Base-by-base conservation (phyloP, 768 basidiomycete species). In the button mushroom (Agaricus bisporus) region DNA sequence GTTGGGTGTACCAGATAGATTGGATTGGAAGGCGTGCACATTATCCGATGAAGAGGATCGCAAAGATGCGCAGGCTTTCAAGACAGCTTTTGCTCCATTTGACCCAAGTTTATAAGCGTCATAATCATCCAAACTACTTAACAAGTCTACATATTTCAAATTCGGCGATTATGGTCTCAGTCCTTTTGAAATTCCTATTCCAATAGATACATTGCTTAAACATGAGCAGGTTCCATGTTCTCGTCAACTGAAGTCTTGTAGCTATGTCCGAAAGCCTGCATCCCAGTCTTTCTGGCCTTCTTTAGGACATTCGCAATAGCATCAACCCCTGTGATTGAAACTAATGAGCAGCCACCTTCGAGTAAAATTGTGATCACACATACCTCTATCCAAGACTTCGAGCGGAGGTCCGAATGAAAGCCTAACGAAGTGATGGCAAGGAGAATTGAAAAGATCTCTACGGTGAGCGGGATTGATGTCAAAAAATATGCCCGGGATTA, bases 1-100 rank as follows among this genome's bases (percentile, higher is more conserved):
- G n/a, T 63, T 98, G 51, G 83, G 77, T 14, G 80, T 82, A 51
- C 84, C 86, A 1, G 82, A 92, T 17, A 78, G 95, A 44, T 72
- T 88, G 48, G 95, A 98, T 63, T 99, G 95, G 95, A 95, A 92
- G 65, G 80, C 77, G 1, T 99, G 95, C 64, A 74, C 79, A 61
- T 78, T 91, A 58, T 69, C 83, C 8, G 92, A 95, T 55, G 87
- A 84, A 12, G 90, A 93, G 61, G 95, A 98, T 63, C 86, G 74
- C 63, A 81, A 78, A 9, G 95, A 98, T 66, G 90, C 83, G 1
- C 72, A 83, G 55, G 77, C 80, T 41, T 97, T 99, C 71, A 98
- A 95, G 63, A 68, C 75, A 32, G 91, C 87, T 2, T 97, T 97
- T 63, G 75, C 81, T 7, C 69, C 81, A 2, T 90, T 91, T 61